Evolutionary conservation across 2,329 filamentous ascomycete genomes (phyloP).

Genomic region (Phialophora chinensis): DNA sequence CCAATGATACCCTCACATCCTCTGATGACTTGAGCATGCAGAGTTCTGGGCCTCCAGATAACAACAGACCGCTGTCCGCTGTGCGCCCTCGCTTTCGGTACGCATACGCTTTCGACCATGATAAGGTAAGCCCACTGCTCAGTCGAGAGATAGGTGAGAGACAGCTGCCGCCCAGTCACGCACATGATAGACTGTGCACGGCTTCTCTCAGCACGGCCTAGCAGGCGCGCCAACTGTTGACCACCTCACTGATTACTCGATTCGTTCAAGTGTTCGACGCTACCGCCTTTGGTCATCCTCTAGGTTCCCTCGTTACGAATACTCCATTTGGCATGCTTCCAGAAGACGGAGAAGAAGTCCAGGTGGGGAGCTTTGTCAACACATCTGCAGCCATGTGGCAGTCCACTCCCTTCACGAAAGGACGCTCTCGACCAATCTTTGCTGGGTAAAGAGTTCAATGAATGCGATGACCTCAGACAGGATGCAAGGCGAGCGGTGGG

Average conservation of each 20-base stretch:
- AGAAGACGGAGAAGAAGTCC: constrained; percentile 9
- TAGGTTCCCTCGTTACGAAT: background rate
- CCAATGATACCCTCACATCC: background rate
- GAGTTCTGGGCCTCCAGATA: constrained; percentile 4
- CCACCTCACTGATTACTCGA: constrained; percentile 11
- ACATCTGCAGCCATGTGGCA: background rate
- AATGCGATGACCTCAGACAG: background rate
- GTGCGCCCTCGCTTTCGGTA: background rate
- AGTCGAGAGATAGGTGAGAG: background rate
- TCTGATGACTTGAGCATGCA: constrained; percentile 7
- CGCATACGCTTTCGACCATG: background rate
- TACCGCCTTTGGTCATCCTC: background rate
- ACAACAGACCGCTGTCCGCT: background rate
- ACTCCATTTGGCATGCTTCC: constrained; percentile 7
- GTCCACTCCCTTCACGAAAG: background rate
- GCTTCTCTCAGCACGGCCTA: background rate
- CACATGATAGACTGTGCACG: background rate
- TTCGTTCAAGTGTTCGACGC: constrained; percentile 2
- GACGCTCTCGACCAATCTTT: background rate
- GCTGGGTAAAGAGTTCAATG: background rate
- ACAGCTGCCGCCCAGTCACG: background rate
- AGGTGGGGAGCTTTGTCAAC: background rate
- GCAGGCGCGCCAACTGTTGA: background rate
- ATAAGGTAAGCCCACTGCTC: background rate
- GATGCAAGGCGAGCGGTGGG: background rate